Percentiles rank a stretch among this genome's conserved stretches.
These are phyloP conservation scores for Phytopythium cucurbitacearum DNA, from an alignment of 352 stramenopile species.

Conservation along the genomic window DNA sequence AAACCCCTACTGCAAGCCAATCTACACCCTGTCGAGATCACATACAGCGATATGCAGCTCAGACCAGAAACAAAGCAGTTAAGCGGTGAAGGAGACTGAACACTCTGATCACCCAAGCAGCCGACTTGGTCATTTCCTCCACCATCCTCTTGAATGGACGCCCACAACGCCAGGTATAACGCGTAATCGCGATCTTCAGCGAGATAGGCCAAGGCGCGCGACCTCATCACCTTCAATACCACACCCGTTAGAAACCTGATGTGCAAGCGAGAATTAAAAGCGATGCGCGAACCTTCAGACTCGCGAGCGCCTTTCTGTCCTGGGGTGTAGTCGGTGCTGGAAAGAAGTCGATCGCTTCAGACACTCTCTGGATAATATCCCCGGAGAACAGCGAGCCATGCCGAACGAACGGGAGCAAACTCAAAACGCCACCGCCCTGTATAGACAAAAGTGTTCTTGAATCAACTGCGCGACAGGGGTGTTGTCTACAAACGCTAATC, in stretches of 20 bases:
- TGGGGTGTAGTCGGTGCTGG: constrained; percentile 31
- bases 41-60: constrained; percentile 1
- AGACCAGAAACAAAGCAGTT: not conserved
- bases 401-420: constrained; percentile 71
- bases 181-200: constrained; percentile 65
- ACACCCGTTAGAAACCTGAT: not conserved
- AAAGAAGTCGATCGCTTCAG: constrained; percentile 27
- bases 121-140: not conserved
- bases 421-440: constrained; percentile 53
- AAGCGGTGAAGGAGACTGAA: not conserved
- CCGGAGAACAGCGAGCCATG: constrained; percentile 60
- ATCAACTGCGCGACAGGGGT: not conserved
- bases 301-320: constrained; percentile 54
- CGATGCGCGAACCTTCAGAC: constrained; percentile 37
- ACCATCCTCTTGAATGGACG: constrained; percentile 7
- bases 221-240: constrained; percentile 50
- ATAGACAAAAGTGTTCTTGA: not conserved
- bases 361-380: constrained; percentile 43
- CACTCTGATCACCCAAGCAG: not conserved
- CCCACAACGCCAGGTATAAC: constrained; percentile 54
- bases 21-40: not conserved
- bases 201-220: constrained; percentile 48
- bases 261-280: not conserved
- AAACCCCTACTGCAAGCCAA: not conserved
- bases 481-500: not conserved